Percentiles rank a stretch among this genome's conserved stretches.
Conservation (phyloP, 2,329 filamentous ascomycete genomes). For the Xenoacremonium recifei region DNA sequence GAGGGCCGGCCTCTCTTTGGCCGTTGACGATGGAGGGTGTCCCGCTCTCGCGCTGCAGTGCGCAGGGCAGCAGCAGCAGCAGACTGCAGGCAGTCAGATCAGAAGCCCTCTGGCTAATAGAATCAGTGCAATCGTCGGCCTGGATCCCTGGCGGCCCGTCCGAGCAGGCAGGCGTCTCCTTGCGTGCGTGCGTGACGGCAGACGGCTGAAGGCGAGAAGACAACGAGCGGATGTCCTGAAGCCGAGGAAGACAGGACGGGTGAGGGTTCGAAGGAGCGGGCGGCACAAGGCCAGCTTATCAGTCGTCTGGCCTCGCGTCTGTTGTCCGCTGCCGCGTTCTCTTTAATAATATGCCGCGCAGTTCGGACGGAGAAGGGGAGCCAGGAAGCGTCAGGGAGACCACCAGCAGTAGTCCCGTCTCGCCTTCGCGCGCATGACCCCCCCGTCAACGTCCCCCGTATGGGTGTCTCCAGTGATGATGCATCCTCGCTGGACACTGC, state of each 20-base stretch:
- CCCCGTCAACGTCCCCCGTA: too few relatives aligned
- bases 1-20: neutral
- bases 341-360: too few relatives aligned
- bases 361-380: too few relatives aligned
- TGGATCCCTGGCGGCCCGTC: neutral
- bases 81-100: neutral
- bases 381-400: too few relatives aligned
- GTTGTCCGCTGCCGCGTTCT: constrained; percentile 15
- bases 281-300: constrained; percentile 25
- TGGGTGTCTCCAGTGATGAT: too few relatives aligned
- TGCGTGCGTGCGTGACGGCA: neutral
- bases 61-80: too few relatives aligned
- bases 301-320: constrained; percentile 15
- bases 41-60: constrained; percentile 1
- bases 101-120: neutral
- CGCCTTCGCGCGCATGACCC: too few relatives aligned
- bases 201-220: neutral
- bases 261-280: constrained; percentile 21
- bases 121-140: neutral
- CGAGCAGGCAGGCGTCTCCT: neutral
- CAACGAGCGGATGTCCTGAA: neutral
- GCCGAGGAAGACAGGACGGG: constrained; percentile 10
- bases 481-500: too few relatives aligned
- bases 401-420: too few relatives aligned
- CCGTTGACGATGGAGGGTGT: neutral